Evolutionary conservation across 495 filamentous ascomycete genomes (phyloP), one percentile per base, ranked within the genome.

Genomic region (Thermochaetoides thermophila): DNA sequence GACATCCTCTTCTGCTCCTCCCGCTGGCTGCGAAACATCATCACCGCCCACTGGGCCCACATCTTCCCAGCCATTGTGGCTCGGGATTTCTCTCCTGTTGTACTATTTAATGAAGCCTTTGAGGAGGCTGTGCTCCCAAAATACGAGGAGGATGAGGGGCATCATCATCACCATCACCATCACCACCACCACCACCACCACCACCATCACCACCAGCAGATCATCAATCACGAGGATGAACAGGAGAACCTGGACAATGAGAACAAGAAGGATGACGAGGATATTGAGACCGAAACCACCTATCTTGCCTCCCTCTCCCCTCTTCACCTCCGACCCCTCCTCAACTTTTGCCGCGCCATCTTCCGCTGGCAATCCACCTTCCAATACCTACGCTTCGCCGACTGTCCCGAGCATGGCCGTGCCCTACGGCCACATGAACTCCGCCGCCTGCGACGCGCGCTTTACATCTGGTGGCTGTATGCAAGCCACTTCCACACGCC

Each of bases 391-490:
- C 72, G 74, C 37, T 86, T 81, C 74, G 63, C 63, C 19, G 41
- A 61, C 7, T 56, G 71, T 28, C 78, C 62, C 20, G 61, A 68
- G 34, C 55, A 69, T 31, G 69, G 78, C n/a, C 75, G 82, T 9
- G 61, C 71, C 3, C 60, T 87, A 7, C 66, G 49, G 0, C 30
- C 39, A 2, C 37, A 61, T 9, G 82, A 85, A 49, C 60, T 67
- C 13, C 56, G 59, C 16, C 63, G 68, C 4, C 38, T 84, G n/a
- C 70, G 81, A 4, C 64, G 66, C 26, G 78, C 74, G 1, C 48
- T 84, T 35, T 85, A 80, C 45, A 63, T 71, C 1, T 66, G 80
- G 50, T 84, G 80, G 80, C 58, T 74, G 9, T 68, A 44, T 47
- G 53, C 49, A 14, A 40, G 45, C 17, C 41, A 53, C 12, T 59